Evolutionary conservation across 2,329 filamentous ascomycete species (phyloP), one percentile per base, ranked within the genome.

Genomic region (Nigrospora oryzae): DNA sequence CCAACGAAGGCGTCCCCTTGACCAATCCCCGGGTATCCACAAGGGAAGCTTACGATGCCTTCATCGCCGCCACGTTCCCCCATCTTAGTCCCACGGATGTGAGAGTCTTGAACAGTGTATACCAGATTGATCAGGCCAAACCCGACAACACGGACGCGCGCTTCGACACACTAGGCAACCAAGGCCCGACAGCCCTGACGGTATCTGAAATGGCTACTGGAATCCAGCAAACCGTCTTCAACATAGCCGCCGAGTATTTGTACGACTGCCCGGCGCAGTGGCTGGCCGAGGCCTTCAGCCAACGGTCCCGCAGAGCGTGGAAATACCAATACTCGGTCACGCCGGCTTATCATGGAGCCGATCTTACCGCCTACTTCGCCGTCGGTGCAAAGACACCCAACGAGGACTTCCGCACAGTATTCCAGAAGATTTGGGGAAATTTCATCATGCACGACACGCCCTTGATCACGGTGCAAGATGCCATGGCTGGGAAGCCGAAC

Each of bases 221-320:
- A 10, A 68, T 72, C 44, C 71, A 75, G 46, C 70, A 75, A 48
- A 62, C 68, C 10, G 69, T 66, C 5, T 56, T 64, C 46, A 67
- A 73, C 51, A 64, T 76, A 39, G 70, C 66, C 36, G 69, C 66
- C 30, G 72, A 77, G 57, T 66, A 64, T 1, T 72, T 69, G 2
- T 75, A 74, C 45, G 60, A 68, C 36, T 77, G 72, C 48, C 69
- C 72, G 0, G 65, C 66, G 0, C 73, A 75, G 55, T 76, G 70
- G 71, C 56, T 74, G 39, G 63, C 66, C 11, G 62, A 67, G 38
- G 69, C 70, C 2, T 75, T 67, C 48, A 59, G 50, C 43, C 46
- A 49, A 17, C 54, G 52, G 23, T 50, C 45, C n/a, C 53, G 56
- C 6, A 45, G 58, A 31, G 57, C 57, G n/a, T 71, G 63, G 61